Evolutionary conservation across 495 filamentous ascomycete species (phyloP), one percentile per base, ranked within the genome.

Genomic region (Hyphodiscus hymeniophilus): DNA sequence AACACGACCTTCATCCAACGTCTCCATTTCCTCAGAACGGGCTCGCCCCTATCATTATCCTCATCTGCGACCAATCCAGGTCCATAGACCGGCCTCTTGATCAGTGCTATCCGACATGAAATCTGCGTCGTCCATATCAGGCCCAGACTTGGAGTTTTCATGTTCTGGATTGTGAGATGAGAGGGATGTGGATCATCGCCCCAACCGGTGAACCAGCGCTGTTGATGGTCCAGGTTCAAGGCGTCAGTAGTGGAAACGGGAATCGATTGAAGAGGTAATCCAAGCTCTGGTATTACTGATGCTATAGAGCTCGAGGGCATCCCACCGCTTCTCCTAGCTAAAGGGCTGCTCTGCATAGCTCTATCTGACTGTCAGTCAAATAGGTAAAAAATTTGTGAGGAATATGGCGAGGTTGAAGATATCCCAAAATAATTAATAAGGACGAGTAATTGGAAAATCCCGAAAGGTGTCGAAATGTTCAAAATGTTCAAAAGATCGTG

Each of bases 201-300:
- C 90, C 92, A 98, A 31, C 92, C 92, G 2, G 85, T 91, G 63
- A 95, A 95, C 75, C 86, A 98, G 7, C 82, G 78, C 58, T 94
- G 85, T 63, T 98, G 92, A 62, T 94, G 87, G 50, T 89, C 77
- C 13, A 96, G 75, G n/a, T 72, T 74, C 28, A 94, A 70, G 12
- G 77, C 59, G 60, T 73, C 64, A 22, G 4, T 30, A 1, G 41
- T 43, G 8, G 38, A 11, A 21, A 40, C 20, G 8, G 38, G 13
- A 5, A 12, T 20, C 15, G 38, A 21, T 21, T 3, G 20, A 20
- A 6, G 38, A 6, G 20, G 8, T 12, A 11, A 4, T 18, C 20
- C 38, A 20, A 21, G 16, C 55, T 41, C 42, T 48, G 11, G 44
- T 13, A 18, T 17, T 12, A 46, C 42, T 3, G 46, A 43, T 13